A percentile compares a stretch with the other conserved stretches of the same genome.
These are phyloP conservation scores for Turritis glabra DNA, from an alignment of 345 rosid species.

Conservation along the genomic window DNA sequence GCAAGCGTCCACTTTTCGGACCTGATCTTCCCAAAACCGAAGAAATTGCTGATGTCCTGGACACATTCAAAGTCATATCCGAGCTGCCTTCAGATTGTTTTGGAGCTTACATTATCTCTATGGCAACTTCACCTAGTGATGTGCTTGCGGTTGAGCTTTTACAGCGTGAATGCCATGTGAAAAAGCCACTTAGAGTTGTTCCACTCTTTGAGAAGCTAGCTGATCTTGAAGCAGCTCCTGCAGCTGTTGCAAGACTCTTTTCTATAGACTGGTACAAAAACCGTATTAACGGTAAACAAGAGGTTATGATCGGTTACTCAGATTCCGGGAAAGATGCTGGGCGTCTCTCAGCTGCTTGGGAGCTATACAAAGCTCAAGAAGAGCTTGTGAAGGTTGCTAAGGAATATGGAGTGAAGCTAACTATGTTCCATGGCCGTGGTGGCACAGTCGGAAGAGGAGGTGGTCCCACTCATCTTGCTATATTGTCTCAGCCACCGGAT, in stretches of 20 bases:
- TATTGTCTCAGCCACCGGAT: slow-evolving; percentile 99
- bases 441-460: slow-evolving; percentile 99
- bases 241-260: slow-evolving; percentile 86
- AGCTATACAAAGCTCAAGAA: slow-evolving; percentile 95
- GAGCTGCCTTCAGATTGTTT: slow-evolving; percentile 90
- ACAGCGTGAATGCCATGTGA: slow-evolving; percentile 93
- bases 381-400: slow-evolving; percentile 92
- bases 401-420: slow-evolving; percentile 79
- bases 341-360: slow-evolving; percentile 97
- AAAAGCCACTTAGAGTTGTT: slow-evolving; percentile 90
- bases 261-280: slow-evolving; percentile 92
- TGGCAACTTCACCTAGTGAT: slow-evolving; percentile 96
- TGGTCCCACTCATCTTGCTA: slow-evolving; percentile 99
- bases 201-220: slow-evolving; percentile 98
- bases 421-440: slow-evolving; percentile 99
- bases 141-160: slow-evolving; percentile 96
- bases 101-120: slow-evolving; percentile 97
- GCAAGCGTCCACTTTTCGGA: slow-evolving; percentile 92
- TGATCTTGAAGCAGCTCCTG: slow-evolving; percentile 97
- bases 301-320: slow-evolving; percentile 99
- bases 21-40: slow-evolving; percentile 95
- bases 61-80: slow-evolving; percentile 77
- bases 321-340: slow-evolving; percentile 99
- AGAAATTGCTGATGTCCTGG: slow-evolving; percentile 86
- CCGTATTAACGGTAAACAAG: slow-evolving; percentile 91